Base-by-base conservation (phyloP, 441 rosid genomes). In the Jatropha multifida region DNA sequence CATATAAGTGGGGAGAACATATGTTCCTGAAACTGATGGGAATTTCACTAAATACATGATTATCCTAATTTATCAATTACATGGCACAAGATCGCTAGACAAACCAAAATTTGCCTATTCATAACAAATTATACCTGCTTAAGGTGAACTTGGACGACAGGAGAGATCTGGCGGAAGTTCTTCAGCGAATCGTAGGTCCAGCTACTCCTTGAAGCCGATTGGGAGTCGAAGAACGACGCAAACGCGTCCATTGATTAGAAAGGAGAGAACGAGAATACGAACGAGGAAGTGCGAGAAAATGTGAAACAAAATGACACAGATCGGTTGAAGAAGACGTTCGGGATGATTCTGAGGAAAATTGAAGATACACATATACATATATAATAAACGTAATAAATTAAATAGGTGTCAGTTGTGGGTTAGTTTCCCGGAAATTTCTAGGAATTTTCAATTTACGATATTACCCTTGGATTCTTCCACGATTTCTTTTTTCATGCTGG, bases 111-210 rank as follows among this genome's bases (percentile, higher is more conserved):
- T 27, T 8, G 5, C 14, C 40, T 6, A 9, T 10, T 55, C 62
- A 71, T 11, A 74, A 66, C 40, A 51, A 75, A 58, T 11, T 6
- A 55, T 54, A 87, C 89, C 84, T 79, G 79, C 55, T 69, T 79
- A 32, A 89, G 91, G 78, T 89, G 91, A 51, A 80, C 46, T 78
- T 89, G 89, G n/a, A 88, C 90, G 37, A 41, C 23, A 0, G 89
- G 90, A 74, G 91, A 88, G 81, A 88, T 83, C 84, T 86, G 90
- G 62, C 80, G 86, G 70, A 89, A 85, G 79, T 84, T 85, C 60
- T 86, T 89, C 58, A 86, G 81, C 27, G 89, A 83, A 20, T 86
- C 85, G 73, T 76, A 81, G 20, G 72, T 76, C 88, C 83, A 80
- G 18, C 78, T 58, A 15, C 69, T 78, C 65, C 79, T 72, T 3